These are phyloP conservation scores for Moringa oleifera DNA, from an alignment of 345 rosid genomes.

Conservation along the genomic window DNA sequence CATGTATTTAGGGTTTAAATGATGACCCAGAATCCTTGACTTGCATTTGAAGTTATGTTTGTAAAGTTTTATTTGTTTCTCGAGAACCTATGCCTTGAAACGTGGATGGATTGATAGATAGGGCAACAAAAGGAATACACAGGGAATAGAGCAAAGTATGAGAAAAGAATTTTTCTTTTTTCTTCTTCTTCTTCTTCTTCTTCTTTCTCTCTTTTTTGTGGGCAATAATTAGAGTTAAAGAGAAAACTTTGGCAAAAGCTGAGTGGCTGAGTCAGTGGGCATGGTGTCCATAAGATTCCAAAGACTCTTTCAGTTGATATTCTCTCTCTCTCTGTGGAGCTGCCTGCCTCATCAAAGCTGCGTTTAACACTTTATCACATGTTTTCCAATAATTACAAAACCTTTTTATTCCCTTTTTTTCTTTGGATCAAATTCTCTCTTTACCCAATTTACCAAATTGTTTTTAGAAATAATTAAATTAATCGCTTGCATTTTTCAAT, in stretches of 20 bases:
- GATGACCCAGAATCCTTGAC: background rate
- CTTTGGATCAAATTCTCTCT: slow-evolving; percentile 12
- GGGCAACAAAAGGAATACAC: background rate
- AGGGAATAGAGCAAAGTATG: slow-evolving; percentile 17
- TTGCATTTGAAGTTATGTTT: background rate
- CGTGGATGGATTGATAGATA: background rate
- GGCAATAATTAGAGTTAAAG: slow-evolving; percentile 7
- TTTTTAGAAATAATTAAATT: too few relatives aligned
- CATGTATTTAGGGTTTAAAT: too few relatives aligned
- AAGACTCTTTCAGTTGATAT: background rate
- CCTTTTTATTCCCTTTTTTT: slow-evolving; percentile 2
- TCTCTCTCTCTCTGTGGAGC: background rate
- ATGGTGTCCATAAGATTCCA: slow-evolving; percentile 31
- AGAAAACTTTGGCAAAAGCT: slow-evolving; percentile 19
- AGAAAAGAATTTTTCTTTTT: slow-evolving; percentile 20
- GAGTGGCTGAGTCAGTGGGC: slow-evolving; percentile 10
- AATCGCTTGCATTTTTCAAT: too few relatives aligned
- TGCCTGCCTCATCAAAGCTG: slow-evolving; percentile 9
- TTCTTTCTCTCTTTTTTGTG: too few relatives aligned
- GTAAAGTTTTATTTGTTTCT: background rate
- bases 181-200: too few relatives aligned
- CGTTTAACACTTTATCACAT: slow-evolving; percentile 16
- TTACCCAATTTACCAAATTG: too few relatives aligned
- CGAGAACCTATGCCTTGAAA: background rate
- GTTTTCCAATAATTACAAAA: slow-evolving; percentile 21